phyloP scores from a whole-genome alignment of 495 filamentous ascomycete species.

The Penicillium maclennaniae region DNA sequence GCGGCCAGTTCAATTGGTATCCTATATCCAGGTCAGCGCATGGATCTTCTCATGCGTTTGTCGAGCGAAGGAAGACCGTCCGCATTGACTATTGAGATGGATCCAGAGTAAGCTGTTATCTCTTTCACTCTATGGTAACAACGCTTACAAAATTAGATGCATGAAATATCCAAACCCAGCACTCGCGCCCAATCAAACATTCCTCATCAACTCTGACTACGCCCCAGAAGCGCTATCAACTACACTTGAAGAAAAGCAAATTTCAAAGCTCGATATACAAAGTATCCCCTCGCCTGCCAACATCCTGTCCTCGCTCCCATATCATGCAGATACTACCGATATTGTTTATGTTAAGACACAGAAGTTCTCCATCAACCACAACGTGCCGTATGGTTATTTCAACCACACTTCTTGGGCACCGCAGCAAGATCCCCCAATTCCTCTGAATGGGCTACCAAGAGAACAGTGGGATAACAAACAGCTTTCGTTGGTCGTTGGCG shows the following conservation, averaged over 20 bases:
- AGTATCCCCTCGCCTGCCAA: neutral
- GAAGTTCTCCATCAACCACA: constrained; percentile 35
- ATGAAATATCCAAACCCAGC: constrained; percentile 48
- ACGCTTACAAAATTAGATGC: constrained; percentile 25
- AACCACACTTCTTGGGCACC: constrained; percentile 46
- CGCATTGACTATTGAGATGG: constrained; percentile 36
- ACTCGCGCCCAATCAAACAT: constrained; percentile 38
- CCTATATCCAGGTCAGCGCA: constrained; percentile 48
- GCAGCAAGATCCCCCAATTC: constrained; percentile 28
- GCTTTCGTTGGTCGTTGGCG: constrained; percentile 29
- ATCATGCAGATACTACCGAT: constrained; percentile 34
- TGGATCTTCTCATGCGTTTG: constrained; percentile 40
- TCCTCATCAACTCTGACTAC: constrained; percentile 30
- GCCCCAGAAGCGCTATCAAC: constrained; percentile 20
- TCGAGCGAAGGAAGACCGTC: constrained; percentile 9
- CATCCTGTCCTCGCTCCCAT: constrained; percentile 17
- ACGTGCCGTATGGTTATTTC: constrained; percentile 45
- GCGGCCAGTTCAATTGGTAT: constrained; percentile 35
- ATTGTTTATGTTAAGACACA: constrained; percentile 49
- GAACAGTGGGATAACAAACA: constrained; percentile 42
- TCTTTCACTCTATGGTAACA: neutral
- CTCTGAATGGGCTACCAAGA: constrained; percentile 29
- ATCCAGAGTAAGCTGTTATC: constrained; percentile 32
- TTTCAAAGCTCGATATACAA: neutral
- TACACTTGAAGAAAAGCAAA: constrained; percentile 4